A percentile compares a stretch with the other conserved stretches of the same genome.
Conservation (phyloP, 192 early-diverging fungal species). For the Mortierella hygrophila region DNA sequence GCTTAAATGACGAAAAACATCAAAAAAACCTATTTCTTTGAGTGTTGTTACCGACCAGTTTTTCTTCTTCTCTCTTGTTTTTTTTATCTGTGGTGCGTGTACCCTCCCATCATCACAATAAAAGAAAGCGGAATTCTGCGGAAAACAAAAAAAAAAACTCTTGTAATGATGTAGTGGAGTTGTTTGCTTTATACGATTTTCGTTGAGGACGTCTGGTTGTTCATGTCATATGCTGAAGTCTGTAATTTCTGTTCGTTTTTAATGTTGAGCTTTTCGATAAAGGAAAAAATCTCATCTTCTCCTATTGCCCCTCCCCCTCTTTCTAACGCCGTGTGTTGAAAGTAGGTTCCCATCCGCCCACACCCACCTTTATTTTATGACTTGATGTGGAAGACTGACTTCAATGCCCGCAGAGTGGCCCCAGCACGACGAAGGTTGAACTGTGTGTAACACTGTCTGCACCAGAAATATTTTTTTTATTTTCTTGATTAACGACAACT, state of each 20-base stretch:
- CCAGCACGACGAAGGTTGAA: conserved; percentile 5
- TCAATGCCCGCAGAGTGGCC: conserved; percentile 1
- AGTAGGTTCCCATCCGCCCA: not conserved
- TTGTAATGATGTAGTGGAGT: not conserved
- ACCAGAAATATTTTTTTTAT: not conserved
- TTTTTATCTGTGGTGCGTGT: conserved; percentile 6
- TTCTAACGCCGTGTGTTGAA: not conserved
- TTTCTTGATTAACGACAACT: not conserved
- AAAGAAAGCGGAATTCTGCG: conserved; percentile 9
- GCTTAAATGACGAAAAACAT: conserved; percentile 28
- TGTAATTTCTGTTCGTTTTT: no score
- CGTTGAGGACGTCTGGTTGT: no score
- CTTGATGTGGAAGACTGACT: conserved; percentile 1
- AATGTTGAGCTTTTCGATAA: no score
- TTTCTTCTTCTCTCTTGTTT: not conserved
- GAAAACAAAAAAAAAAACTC: not conserved
- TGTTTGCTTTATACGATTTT: not conserved
- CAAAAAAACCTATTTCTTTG: conserved; percentile 15
- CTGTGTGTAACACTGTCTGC: not conserved
- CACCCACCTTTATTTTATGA: not conserved
- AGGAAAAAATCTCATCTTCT: not conserved
- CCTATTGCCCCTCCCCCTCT: not conserved
- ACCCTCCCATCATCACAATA: not conserved
- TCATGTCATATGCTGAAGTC: no score
- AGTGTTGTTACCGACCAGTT: not conserved